phyloP scores from a whole-genome alignment of 2,329 filamentous ascomycete genomes.

The Thermochaetoides dissita region DNA sequence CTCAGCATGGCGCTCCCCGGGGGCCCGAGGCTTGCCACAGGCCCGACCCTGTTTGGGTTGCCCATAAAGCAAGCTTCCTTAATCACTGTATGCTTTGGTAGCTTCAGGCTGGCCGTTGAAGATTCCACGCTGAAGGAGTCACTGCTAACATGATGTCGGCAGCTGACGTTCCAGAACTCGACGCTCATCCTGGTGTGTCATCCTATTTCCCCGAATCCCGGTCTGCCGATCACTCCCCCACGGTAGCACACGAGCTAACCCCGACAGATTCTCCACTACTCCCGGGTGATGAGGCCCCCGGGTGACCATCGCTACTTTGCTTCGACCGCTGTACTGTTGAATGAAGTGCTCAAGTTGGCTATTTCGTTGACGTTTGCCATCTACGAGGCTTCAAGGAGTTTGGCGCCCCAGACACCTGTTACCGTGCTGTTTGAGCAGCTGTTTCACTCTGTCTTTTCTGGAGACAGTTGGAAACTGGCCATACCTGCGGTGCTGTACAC shows the following conservation, averaged over 20 bases:
- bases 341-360: constrained; percentile 50
- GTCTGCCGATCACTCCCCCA: not conserved
- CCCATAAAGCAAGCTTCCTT: constrained; percentile 57
- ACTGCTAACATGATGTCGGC: not conserved
- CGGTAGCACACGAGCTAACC: not conserved
- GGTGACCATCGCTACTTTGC: constrained; percentile 39
- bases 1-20: constrained; percentile 26
- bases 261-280: constrained; percentile 12
- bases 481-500: constrained; percentile 18
- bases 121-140: no score
- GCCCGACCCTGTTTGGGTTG: constrained; percentile 40
- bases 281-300: constrained; percentile 9
- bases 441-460: constrained; percentile 21
- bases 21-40: constrained; percentile 24
- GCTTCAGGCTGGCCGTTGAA: no score
- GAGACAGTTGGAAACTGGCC: constrained; percentile 17
- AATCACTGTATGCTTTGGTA: constrained; percentile 37
- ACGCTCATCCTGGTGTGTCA: constrained; percentile 11
- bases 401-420: constrained; percentile 50
- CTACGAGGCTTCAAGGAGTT: constrained; percentile 21
- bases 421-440: constrained; percentile 19
- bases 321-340: constrained; percentile 54
- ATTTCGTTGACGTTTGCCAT: constrained; percentile 19
- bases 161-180: constrained; percentile 15
- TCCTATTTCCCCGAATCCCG: not conserved